These are phyloP conservation scores for Kodamaea fukazawae DNA, from an alignment of 805 yeast species.

Conservation along the genomic window DNA sequence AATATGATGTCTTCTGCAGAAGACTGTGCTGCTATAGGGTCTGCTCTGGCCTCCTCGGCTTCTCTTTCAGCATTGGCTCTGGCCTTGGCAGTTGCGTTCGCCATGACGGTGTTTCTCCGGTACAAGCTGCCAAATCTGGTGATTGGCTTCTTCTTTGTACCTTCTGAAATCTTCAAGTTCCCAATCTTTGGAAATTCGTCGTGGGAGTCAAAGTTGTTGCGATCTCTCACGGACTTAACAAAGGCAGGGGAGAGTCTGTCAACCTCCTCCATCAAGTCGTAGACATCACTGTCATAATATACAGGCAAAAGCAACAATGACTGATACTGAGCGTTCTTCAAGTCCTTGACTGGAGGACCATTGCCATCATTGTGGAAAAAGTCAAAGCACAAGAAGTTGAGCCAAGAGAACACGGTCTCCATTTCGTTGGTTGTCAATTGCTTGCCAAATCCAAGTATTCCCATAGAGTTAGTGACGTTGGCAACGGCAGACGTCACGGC, in stretches of 20 bases:
- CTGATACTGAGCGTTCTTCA: constrained; percentile 64
- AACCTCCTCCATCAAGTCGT: constrained; percentile 53
- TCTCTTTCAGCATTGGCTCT: constrained; percentile 38
- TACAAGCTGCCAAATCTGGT: constrained; percentile 49
- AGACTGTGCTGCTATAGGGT: constrained; percentile 41
- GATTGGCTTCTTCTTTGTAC: constrained; percentile 11
- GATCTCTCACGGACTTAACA: constrained; percentile 46
- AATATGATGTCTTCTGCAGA: constrained; percentile 66
- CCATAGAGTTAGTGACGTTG: constrained; percentile 43
- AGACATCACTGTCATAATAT: constrained; percentile 53
- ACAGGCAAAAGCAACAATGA: constrained; percentile 60
- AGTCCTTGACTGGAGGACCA: constrained; percentile 67
- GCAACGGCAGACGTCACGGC: constrained; percentile 50
- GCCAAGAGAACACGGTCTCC: constrained; percentile 70
- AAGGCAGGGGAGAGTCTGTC: constrained; percentile 57
- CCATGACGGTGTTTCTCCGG: constrained; percentile 65
- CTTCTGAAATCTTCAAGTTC: constrained; percentile 4
- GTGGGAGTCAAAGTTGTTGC: constrained; percentile 39
- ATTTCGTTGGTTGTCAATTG: constrained; percentile 59
- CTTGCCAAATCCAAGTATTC: constrained; percentile 50
- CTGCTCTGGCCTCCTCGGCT: constrained; percentile 27
- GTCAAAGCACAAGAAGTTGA: constrained; percentile 59
- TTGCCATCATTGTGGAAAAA: constrained; percentile 80
- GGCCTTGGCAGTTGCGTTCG: constrained; percentile 62
- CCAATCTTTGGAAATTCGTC: constrained; percentile 7